Evolutionary conservation across 177 flowering plant genomes (phyloP), one percentile per base, ranked within the genome.

Genomic region (Vitis hybrid): DNA sequence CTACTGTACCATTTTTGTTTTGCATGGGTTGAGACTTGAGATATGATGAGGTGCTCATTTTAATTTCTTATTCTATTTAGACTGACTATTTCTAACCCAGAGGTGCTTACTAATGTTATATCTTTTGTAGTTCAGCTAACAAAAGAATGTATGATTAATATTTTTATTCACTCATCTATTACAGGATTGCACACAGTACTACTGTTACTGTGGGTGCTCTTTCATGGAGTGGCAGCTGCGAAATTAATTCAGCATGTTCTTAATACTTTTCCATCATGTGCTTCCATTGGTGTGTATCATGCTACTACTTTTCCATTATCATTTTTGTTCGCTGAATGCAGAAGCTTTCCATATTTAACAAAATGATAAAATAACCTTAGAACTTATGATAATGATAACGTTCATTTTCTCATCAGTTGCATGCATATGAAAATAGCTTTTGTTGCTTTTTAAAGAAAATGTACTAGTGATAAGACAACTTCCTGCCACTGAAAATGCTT

Each of bases 251-350:
- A 84, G 78, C 89, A 90, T 73, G 72, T 90, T 69, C 85, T 89
- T 67, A 59, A 70, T 67, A 86, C 86, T 56, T 95, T 95, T 70
- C 96, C 98, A 44, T 84, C 84, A 58, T 95, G 99, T 82, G 92
- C 94, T 71, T 95, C 98, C 33, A 79, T 93, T 68, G 99, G 99
- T 95, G 78, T 64, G 83, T 76, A 3, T 64, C 18, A 15, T 54
- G 20, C 57, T 55, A 13, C 18, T 63, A 11, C 22, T 61, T 52
- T 13, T 44, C 2, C 20, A 0, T 54, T 52, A 38, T 38, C 47
- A 31, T 56, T 20, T 47, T 52, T 64, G 11, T 64, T 64, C 1
- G 6, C 17, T 63, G 9, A 31, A 19, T 74, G 47, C 53, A 28
- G 28, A 13, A 24, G 14, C 12, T 33, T n/a, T n/a, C 10, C 8